These are phyloP conservation scores for Penicillium arizonense DNA, from an alignment of 495 filamentous ascomycete species.

Conservation along the genomic window DNA sequence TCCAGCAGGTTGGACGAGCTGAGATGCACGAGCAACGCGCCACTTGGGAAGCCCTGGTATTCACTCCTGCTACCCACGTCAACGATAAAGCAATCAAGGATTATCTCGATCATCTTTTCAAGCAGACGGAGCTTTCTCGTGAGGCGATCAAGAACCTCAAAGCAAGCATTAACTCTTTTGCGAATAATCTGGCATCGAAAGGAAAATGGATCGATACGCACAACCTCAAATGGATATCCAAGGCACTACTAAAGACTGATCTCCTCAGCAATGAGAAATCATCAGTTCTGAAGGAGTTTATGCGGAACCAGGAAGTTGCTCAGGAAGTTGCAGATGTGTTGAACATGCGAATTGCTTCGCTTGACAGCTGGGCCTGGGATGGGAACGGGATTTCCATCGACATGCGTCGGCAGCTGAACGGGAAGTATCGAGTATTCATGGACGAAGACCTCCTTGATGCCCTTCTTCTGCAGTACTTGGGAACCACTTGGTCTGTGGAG, in stretches of 20 bases:
- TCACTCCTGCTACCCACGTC: slow-evolving; percentile 44
- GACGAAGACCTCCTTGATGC: slow-evolving; percentile 67
- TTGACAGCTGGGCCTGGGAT: slow-evolving; percentile 63
- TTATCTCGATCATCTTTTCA: slow-evolving; percentile 56
- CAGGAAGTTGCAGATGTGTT: slow-evolving; percentile 64
- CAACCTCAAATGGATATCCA: slow-evolving; percentile 49
- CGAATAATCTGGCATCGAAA: slow-evolving; percentile 31
- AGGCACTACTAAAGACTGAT: slow-evolving; percentile 53
- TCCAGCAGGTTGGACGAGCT: slow-evolving; percentile 40
- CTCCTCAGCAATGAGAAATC: slow-evolving; percentile 60
- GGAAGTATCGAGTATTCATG: slow-evolving; percentile 60
- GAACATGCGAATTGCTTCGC: slow-evolving; percentile 61
- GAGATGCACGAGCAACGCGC: slow-evolving; percentile 51
- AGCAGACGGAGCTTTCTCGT: slow-evolving; percentile 30
- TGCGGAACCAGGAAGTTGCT: slow-evolving; percentile 52
- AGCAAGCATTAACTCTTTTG: slow-evolving; percentile 44
- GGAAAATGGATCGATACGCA: slow-evolving; percentile 32
- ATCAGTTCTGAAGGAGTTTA: slow-evolving; percentile 57
- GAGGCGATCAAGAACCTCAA: slow-evolving; percentile 47
- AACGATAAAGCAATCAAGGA: slow-evolving; percentile 42
- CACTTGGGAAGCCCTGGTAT: slow-evolving; percentile 59
- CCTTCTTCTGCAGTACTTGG: slow-evolving; percentile 64
- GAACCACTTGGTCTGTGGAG: slow-evolving; percentile 57
- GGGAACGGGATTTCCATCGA: slow-evolving; percentile 52
- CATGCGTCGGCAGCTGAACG: slow-evolving; percentile 61